Evolutionary conservation across 106 monocot genomes (phyloP).

Genomic region (Dioscorea alata): DNA sequence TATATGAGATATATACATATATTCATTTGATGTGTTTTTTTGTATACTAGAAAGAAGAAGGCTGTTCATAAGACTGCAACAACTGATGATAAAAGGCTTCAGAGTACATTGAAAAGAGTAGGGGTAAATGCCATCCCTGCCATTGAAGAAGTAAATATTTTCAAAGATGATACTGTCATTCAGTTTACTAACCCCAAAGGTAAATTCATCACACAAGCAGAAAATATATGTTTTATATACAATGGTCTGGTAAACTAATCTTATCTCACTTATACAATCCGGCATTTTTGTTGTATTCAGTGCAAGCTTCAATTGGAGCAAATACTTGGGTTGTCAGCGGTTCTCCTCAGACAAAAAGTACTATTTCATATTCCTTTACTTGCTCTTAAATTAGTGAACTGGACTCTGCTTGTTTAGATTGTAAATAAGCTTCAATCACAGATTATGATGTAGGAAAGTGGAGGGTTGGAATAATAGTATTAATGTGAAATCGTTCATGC

Average conservation of each 20-base stretch:
- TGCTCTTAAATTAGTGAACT: background rate
- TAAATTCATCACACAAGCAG: background rate
- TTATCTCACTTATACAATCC: background rate
- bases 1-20: too few species aligned
- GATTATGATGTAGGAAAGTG: background rate
- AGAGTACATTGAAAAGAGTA: slow-evolving; percentile 15
- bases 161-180: slow-evolving; percentile 9
- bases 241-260: too few species aligned
- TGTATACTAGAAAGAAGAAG: slow-evolving; percentile 9
- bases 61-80: slow-evolving; percentile 12
- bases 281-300: background rate
- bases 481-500: background rate
- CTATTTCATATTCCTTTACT: background rate
- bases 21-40: too few species aligned
- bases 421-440: background rate
- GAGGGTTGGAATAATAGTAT: background rate
- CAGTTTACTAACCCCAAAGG: slow-evolving; percentile 17
- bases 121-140: slow-evolving; percentile 14
- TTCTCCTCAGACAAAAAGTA: slow-evolving; percentile 16
- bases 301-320: slow-evolving; percentile 17
- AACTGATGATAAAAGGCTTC: slow-evolving; percentile 16
- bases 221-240: too few species aligned
- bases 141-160: slow-evolving; percentile 19
- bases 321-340: slow-evolving; percentile 17
- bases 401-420: background rate